Conservation (phyloP, 345 rosid genomes). For the Carallia pectinifolia region DNA sequence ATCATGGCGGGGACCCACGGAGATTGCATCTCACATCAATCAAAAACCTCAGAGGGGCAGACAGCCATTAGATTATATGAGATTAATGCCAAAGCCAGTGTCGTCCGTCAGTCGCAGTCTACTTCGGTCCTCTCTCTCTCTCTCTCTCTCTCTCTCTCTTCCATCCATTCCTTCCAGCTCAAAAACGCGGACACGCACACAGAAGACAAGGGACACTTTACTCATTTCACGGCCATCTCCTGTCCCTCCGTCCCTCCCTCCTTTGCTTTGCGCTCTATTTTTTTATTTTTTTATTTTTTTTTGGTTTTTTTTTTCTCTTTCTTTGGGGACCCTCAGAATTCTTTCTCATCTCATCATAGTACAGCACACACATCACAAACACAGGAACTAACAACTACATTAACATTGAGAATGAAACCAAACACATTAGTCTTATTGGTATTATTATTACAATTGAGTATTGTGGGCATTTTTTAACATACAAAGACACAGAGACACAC, state of each 20-base stretch:
- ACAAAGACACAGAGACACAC: no score
- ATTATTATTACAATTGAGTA: no score
- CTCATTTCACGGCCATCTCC: conserved; percentile 56
- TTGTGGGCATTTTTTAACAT: no score
- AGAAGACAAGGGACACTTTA: conserved; percentile 13
- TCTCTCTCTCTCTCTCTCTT: neutral
- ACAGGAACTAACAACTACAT: no score
- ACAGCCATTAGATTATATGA: neutral
- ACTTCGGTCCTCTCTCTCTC: neutral
- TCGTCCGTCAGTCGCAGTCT: neutral
- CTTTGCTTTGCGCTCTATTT: conserved; percentile 10
- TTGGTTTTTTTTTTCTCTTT: neutral
- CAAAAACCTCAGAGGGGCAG: no score
- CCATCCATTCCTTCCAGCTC: conserved; percentile 44
- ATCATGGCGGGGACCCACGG: no score
- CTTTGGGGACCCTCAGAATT: neutral
- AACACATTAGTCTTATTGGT: no score
- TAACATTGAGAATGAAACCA: no score
- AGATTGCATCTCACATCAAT: no score
- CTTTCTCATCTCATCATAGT: neutral
- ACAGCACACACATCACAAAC: conserved; percentile 2
- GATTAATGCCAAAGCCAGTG: neutral
- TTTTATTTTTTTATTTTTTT: neutral
- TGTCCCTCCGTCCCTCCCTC: conserved; percentile 13
- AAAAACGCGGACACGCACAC: conserved; percentile 12